Conservation (phyloP, 2,329 filamentous ascomycete species). For the Claviceps purpurea region DNA sequence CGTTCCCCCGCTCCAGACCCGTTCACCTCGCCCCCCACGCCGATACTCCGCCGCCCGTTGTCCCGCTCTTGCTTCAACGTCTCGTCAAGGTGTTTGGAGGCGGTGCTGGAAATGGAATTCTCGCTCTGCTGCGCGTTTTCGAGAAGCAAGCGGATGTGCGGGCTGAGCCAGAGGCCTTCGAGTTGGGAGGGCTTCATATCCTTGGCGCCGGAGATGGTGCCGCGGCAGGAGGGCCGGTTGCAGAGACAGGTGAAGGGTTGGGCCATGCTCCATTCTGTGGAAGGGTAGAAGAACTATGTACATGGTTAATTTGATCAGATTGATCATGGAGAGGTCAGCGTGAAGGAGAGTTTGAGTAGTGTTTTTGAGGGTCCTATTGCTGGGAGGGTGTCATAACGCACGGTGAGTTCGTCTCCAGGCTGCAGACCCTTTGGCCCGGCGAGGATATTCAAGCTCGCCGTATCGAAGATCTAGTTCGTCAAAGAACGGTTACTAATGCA, state of each 20-base stretch:
- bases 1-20: conserved; percentile 10
- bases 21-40: conserved; percentile 20
- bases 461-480: conserved; percentile 45
- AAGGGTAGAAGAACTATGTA: conserved; percentile 56
- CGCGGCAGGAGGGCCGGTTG: conserved; percentile 41
- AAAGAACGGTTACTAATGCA: neutral
- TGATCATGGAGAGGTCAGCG: too few relatives aligned
- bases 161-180: conserved; percentile 46
- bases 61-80: conserved; percentile 26
- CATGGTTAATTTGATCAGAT: neutral
- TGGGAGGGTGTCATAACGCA: conserved; percentile 13
- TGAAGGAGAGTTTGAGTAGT: too few relatives aligned
- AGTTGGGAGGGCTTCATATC: conserved; percentile 42
- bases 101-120: conserved; percentile 1
- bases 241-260: conserved; percentile 59
- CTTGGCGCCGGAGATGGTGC: conserved; percentile 48
- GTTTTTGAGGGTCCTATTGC: neutral
- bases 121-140: conserved; percentile 15
- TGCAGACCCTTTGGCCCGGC: conserved; percentile 42
- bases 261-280: conserved; percentile 62
- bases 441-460: conserved; percentile 39
- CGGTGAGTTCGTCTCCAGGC: conserved; percentile 44
- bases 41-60: neutral
- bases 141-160: conserved; percentile 44
- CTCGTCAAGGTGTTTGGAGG: conserved; percentile 26